phyloP scores from a whole-genome alignment of 1,284 basidiomycete species.

The Apiotrichum porosum region DNA sequence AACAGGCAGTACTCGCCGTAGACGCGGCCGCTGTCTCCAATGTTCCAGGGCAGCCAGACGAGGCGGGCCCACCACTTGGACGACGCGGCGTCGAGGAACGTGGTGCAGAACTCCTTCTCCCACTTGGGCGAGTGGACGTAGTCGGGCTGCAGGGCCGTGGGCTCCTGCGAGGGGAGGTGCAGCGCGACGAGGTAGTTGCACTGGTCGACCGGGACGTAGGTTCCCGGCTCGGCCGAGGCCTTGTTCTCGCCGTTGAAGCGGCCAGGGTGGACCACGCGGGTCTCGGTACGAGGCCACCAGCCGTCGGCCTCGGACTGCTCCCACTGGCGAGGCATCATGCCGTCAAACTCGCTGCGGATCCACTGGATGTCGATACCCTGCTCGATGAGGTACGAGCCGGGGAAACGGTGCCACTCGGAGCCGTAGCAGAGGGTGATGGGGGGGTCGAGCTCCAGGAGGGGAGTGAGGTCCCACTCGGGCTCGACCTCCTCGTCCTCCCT shows the following conservation, averaged over 20 bases:
- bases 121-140: slow-evolving; percentile 57
- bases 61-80: slow-evolving; percentile 66
- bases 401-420: slow-evolving; percentile 96
- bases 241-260: slow-evolving; percentile 85
- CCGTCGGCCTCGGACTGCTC: slow-evolving; percentile 28
- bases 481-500: slow-evolving; percentile 52
- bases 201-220: slow-evolving; percentile 64
- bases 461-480: slow-evolving; percentile 64
- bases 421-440: slow-evolving; percentile 74
- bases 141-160: slow-evolving; percentile 66
- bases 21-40: slow-evolving; percentile 42
- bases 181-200: slow-evolving; percentile 87
- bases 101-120: slow-evolving; percentile 68
- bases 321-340: slow-evolving; percentile 68
- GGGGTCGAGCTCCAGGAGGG: slow-evolving; percentile 61
- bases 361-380: slow-evolving; percentile 76
- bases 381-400: slow-evolving; percentile 82
- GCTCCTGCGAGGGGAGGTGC: slow-evolving; percentile 66
- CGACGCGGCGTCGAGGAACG: slow-evolving; percentile 74
- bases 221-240: slow-evolving; percentile 60
- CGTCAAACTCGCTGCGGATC: slow-evolving; percentile 83
- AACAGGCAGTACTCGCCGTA: slow-evolving; percentile 55
- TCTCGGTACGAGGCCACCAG: slow-evolving; percentile 64
- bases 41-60: slow-evolving; percentile 68
- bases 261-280: slow-evolving; percentile 56